phyloP scores from a whole-genome alignment of 371 early-diverging fungal genomes.

The Lichtheimia corymbifera region DNA sequence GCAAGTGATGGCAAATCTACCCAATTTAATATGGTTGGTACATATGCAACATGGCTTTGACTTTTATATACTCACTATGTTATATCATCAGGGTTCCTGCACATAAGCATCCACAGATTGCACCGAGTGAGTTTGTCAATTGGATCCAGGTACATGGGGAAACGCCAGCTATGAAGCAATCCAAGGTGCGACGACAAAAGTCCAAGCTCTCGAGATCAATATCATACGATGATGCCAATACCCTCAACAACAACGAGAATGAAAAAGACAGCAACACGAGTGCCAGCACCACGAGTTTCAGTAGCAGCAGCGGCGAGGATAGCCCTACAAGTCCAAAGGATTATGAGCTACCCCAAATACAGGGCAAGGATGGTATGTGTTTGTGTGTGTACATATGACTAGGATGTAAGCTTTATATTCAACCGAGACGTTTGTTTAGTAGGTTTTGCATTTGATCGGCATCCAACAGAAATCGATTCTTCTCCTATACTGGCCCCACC shows the following conservation, averaged over 20 bases:
- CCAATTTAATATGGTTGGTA: constrained; percentile 19
- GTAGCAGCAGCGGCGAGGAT: constrained; percentile 3
- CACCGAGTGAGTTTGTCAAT: constrained; percentile 26
- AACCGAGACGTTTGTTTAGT: not conserved
- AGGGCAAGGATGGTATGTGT: not conserved
- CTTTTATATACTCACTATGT: not conserved
- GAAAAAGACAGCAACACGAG: constrained; percentile 11
- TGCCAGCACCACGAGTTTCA: constrained; percentile 3
- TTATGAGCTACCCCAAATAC: not conserved
- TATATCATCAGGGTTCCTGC: constrained; percentile 23
- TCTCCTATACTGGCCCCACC: constrained; percentile 20
- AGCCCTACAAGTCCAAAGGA: constrained; percentile 9
- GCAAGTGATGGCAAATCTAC: constrained; percentile 10
- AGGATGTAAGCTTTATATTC: not conserved
- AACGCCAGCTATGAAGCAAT: constrained; percentile 38
- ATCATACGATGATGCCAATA: constrained; percentile 16
- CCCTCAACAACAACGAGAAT: not conserved
- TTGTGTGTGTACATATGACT: not conserved
- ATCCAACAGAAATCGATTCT: constrained; percentile 13
- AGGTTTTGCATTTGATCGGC: constrained; percentile 13
- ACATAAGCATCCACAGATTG: constrained; percentile 28
- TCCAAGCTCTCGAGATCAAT: constrained; percentile 35
- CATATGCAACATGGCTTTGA: not conserved
- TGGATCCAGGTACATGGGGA: constrained; percentile 27
- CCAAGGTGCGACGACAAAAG: constrained; percentile 39